Percentiles rank a stretch among this genome's conserved stretches.
Conservation (phyloP, 495 filamentous ascomycete genomes). For the Lasiosphaeria miniovina region DNA sequence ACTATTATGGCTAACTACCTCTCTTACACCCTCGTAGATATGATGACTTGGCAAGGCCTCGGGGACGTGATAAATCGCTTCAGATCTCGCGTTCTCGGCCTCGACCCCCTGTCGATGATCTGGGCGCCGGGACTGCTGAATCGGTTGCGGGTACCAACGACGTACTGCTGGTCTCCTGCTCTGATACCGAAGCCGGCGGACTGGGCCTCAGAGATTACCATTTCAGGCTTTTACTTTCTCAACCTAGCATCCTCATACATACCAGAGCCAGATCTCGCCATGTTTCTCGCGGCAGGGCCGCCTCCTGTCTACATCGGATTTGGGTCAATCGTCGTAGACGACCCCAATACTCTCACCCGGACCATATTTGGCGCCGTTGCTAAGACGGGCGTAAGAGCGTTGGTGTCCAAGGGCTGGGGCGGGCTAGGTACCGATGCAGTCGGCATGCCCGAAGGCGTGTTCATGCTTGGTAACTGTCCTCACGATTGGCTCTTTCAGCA, state of each 20-base stretch:
- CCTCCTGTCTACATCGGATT: constrained; percentile 80
- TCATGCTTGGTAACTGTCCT: constrained; percentile 73
- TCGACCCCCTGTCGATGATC: constrained; percentile 59
- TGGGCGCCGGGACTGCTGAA: constrained; percentile 65
- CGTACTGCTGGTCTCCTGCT: constrained; percentile 65
- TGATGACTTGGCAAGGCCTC: constrained; percentile 63
- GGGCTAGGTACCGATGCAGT: constrained; percentile 63
- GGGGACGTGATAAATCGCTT: constrained; percentile 68
- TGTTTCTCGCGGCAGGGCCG: constrained; percentile 57
- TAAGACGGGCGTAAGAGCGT: constrained; percentile 62
- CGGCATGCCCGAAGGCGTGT: constrained; percentile 62
- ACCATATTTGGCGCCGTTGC: constrained; percentile 67
- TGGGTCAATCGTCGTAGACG: constrained; percentile 76
- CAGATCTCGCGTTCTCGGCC: constrained; percentile 53
- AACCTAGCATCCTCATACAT: constrained; percentile 58
- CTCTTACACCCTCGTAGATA: constrained; percentile 67
- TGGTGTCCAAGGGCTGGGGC: constrained; percentile 82
- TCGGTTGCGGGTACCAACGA: constrained; percentile 59
- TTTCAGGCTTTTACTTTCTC: constrained; percentile 65
- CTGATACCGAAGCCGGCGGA: constrained; percentile 64
- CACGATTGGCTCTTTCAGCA: constrained; percentile 81
- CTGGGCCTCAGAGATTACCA: constrained; percentile 60
- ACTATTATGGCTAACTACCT: constrained; percentile 64
- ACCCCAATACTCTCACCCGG: constrained; percentile 63
- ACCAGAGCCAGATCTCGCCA: constrained; percentile 50